These are phyloP conservation scores for Verbascum thapsus DNA, from an alignment of 257 asterid genomes.

Conservation along the genomic window DNA sequence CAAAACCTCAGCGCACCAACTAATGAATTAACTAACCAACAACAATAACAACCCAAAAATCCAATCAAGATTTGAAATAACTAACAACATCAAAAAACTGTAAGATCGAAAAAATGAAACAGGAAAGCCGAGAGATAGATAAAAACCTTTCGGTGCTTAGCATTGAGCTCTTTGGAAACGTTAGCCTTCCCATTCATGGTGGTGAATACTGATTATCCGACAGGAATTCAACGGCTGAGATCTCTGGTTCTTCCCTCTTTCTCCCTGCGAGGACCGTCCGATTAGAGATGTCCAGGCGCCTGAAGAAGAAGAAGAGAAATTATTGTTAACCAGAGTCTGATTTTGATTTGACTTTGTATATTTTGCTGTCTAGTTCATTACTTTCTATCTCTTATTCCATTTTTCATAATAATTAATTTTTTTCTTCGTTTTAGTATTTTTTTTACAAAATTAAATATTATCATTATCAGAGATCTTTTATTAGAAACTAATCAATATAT, in stretches of 20 bases:
- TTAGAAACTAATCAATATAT: no score
- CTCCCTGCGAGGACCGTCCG: conserved; percentile 18
- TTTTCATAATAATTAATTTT: neutral
- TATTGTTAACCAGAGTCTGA: conserved; percentile 2
- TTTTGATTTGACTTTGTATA: conserved; percentile 10
- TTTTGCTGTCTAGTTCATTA: conserved; percentile 9
- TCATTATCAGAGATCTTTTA: no score
- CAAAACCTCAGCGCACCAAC: neutral
- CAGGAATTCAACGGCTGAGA: conserved; percentile 1
- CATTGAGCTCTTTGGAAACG: conserved; percentile 77
- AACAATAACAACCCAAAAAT: neutral
- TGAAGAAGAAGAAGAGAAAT: conserved; percentile 8
- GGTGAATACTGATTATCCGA: conserved; percentile 10
- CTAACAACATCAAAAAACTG: neutral
- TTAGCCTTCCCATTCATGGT: conserved; percentile 74
- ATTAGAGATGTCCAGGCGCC: conserved; percentile 19
- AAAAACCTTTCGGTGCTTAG: conserved; percentile 66
- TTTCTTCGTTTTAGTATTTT: neutral
- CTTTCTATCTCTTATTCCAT: neutral
- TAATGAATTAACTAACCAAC: neutral
- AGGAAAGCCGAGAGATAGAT: conserved; percentile 3
- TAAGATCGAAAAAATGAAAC: neutral
- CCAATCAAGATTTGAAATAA: neutral
- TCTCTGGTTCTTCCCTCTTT: conserved; percentile 28
- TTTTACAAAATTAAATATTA: no score